phyloP scores from a whole-genome alignment of 352 stramenopile genomes.

The Phytopythium sindhum region DNA sequence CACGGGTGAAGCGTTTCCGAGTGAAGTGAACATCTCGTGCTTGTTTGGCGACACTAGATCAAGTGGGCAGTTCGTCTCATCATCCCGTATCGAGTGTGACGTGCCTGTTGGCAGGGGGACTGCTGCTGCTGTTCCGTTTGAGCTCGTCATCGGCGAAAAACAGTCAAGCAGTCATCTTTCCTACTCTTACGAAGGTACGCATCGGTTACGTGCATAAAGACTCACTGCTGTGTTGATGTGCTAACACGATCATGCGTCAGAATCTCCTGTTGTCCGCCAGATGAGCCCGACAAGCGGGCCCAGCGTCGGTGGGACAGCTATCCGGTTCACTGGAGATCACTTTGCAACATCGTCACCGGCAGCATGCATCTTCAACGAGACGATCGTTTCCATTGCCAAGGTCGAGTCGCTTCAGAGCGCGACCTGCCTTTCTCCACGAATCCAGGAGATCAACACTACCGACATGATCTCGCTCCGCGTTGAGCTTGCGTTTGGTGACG shows the following conservation, averaged over 20 bases:
- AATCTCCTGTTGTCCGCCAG: constrained; percentile 26
- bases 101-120: constrained; percentile 9
- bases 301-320: constrained; percentile 15
- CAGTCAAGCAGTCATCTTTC: constrained; percentile 37
- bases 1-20: constrained; percentile 25
- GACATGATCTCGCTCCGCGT: constrained; percentile 13
- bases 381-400: constrained; percentile 17
- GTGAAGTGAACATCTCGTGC: constrained; percentile 23
- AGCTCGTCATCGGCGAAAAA: constrained; percentile 52
- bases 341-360: constrained; percentile 24
- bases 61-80: constrained; percentile 20
- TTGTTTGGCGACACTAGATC: constrained; percentile 27
- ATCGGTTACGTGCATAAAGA: neutral
- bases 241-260: constrained; percentile 17
- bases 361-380: constrained; percentile 45
- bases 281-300: constrained; percentile 26
- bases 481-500: constrained; percentile 25
- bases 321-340: constrained; percentile 28
- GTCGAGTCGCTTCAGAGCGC: constrained; percentile 23
- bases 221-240: neutral
- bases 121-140: constrained; percentile 21
- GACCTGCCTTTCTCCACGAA: constrained; percentile 26
- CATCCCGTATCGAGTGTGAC: constrained; percentile 23
- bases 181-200: constrained; percentile 53
- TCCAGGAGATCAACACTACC: constrained; percentile 2